Base-by-base conservation (phyloP, 164 flowering plant species). In the Cinnamomum chago region DNA sequence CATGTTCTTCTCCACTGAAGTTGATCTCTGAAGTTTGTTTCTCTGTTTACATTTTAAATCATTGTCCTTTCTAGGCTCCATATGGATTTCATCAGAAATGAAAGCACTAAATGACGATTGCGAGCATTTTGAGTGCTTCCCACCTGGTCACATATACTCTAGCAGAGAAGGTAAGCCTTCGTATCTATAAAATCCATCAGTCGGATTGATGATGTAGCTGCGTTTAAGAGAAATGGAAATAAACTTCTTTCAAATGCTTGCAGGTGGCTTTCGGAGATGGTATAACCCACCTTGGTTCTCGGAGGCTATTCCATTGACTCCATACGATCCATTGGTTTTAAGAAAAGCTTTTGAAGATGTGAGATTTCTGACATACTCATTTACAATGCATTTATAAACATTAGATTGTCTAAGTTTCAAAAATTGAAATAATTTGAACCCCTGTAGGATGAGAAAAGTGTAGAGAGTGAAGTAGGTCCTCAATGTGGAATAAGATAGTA, bases 21-120 rank as follows among this genome's bases (percentile, higher is more conserved):
- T 55, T 20, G 60, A 12, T 55, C 20, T 55, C 17, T 55, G 6
- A 13, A 55, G 60, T 15, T 3, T 55, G 15, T 52, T 18, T 18
- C 20, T 3, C 60, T 3, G 7, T 55, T 14, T 15, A 55, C 5
- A 0, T 14, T 18, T 18, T 55, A 5, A 20, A 52, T 1, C 12
- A 2, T 47, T 68, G 6, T 47, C 10, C 10, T 68, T 2, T 79
- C 69, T 78, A 94, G 98, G 98, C 17, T 94, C 97, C 1, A 64
- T 92, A 50, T 94, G 98, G 98, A 87, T 94, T 51, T 84, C 98
- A 23, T 95, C 98, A 0, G 97, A 94, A 75, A 76, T 95, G 78
- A 95, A 95, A 76, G 98, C 91, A n/a, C 76, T 93, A 72, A 82
- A 90, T 76, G 97, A 95, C 75, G 97, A 93, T 55, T 95, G 97